Evolutionary conservation across 2,329 filamentous ascomycete species (phyloP), one percentile per base, ranked within the genome.

Genomic region (Aspergillus hiratsukae): DNA sequence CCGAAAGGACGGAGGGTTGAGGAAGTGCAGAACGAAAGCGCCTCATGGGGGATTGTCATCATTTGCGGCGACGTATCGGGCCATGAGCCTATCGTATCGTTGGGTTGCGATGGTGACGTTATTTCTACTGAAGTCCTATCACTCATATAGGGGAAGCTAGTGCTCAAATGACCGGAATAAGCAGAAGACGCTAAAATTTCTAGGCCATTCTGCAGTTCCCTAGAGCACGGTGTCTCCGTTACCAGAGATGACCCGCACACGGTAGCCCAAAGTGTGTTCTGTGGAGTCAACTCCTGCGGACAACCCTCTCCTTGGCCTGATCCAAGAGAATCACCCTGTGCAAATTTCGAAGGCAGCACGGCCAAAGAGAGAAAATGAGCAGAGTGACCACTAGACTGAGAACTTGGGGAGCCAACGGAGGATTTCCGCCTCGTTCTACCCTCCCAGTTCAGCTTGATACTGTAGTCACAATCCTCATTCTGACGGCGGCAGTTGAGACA

Each of bases 371-470:
- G 53, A 31, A 60, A 59, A 48, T 59, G 56, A 6, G 52, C 55
- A 23, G 61, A 65, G 19, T 57, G 57, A 40, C 63, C 61, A 59
- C 63, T 67, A 14, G 68, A 66, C 49, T 64, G 64, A 23, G 71
- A 68, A 35, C 56, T 61, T 4, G 69, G 64, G 7, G 70, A 72
- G 50, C 69, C 76, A 66, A 62, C 73, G 60, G 62, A 79, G 75
- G 52, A 75, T 59, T 80, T 81, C 72, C 83, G 84, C 68, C 84
- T 87, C 51, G 82, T 80, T 55, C 89, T 82, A 4, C 89, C 88
- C 58, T 88, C 87, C 90, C 90, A 93, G 66, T 92, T 92, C 61
- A 93, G 76, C 31, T 88, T 83, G 64, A 93, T 89, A 65, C 85
- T 89, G 71, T 92, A 93, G 72, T 94, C 89, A 76, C 90, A 94